Evolutionary conservation across 2,329 filamentous ascomycete genomes (phyloP).

Genomic region (Penicillium sp.): DNA sequence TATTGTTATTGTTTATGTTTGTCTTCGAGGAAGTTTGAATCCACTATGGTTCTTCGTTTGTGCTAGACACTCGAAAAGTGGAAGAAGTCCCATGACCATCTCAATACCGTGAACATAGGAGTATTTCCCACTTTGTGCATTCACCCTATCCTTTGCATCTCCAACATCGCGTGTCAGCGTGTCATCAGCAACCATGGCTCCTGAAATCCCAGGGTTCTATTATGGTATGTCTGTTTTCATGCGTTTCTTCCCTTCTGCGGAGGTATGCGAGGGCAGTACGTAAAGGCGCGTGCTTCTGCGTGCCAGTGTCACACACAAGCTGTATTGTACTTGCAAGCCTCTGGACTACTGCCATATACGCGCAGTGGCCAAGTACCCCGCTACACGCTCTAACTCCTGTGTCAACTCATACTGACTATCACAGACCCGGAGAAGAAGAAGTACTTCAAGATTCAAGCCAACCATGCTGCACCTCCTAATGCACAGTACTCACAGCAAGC

Average conservation of each 20-base stretch:
- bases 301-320: background rate
- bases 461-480: slow-evolving; percentile 43
- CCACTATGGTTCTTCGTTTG: background rate
- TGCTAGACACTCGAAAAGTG: slow-evolving; percentile 3
- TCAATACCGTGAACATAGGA: slow-evolving; percentile 1
- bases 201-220: slow-evolving; percentile 29
- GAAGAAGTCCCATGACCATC: background rate
- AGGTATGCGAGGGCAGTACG: background rate
- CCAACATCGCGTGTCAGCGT: background rate
- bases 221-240: slow-evolving; percentile 21
- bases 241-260: background rate
- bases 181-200: slow-evolving; percentile 18
- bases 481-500: slow-evolving; percentile 51
- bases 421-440: slow-evolving; percentile 48
- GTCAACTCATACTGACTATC: background rate
- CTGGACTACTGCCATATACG: background rate
- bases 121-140: background rate
- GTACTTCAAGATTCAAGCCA: slow-evolving; percentile 58
- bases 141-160: background rate
- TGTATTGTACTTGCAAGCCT: background rate
- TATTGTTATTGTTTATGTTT: background rate
- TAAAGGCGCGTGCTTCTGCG: background rate
- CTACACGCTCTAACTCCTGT: background rate
- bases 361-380: background rate
- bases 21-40: background rate